Conservation (phyloP, 2,329 filamentous ascomycete genomes). For the Aciculosporium take region DNA sequence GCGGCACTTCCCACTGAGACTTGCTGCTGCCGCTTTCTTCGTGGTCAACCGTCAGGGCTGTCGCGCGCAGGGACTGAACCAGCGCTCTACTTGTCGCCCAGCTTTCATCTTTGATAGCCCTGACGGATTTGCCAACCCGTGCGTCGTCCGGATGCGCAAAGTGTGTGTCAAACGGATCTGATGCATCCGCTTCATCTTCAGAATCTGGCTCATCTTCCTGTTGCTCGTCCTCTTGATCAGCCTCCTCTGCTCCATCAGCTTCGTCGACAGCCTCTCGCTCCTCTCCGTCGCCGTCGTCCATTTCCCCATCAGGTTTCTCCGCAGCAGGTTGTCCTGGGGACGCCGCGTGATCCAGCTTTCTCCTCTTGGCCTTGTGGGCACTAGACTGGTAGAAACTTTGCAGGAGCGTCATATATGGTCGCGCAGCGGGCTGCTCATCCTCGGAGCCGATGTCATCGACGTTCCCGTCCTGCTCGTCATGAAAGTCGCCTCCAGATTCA, state of each 20-base stretch:
- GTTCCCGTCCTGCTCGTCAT: slow-evolving; percentile 22
- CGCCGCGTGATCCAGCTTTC: slow-evolving; percentile 35
- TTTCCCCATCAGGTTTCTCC: neutral
- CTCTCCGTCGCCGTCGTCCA: slow-evolving; percentile 26
- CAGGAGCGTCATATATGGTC: slow-evolving; percentile 44
- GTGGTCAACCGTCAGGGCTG: slow-evolving; percentile 31
- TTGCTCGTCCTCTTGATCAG: slow-evolving; percentile 6
- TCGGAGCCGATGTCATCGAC: slow-evolving; percentile 26
- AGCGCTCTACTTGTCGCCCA: slow-evolving; percentile 36
- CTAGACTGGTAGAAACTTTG: slow-evolving; percentile 38
- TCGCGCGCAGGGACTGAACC: slow-evolving; percentile 32
- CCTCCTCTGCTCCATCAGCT: slow-evolving; percentile 12
- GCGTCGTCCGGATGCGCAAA: slow-evolving; percentile 56
- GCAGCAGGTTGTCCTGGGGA: slow-evolving; percentile 12
- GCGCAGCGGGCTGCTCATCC: slow-evolving; percentile 27
- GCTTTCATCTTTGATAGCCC: slow-evolving; percentile 32
- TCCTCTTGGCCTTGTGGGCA: slow-evolving; percentile 37
- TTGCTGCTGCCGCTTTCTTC: slow-evolving; percentile 9
- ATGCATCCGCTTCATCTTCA: slow-evolving; percentile 36
- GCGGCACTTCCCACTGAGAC: slow-evolving; percentile 17
- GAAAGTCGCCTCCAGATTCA: slow-evolving; percentile 11
- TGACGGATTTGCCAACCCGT: slow-evolving; percentile 38
- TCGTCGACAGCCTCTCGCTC: slow-evolving; percentile 13
- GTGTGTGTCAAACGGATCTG: slow-evolving; percentile 69
- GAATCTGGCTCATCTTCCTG: slow-evolving; percentile 22